Evolutionary conservation across 768 basidiomycete genomes (phyloP), one percentile per base, ranked within the genome.

Genomic region (Lentinula detonsa): DNA sequence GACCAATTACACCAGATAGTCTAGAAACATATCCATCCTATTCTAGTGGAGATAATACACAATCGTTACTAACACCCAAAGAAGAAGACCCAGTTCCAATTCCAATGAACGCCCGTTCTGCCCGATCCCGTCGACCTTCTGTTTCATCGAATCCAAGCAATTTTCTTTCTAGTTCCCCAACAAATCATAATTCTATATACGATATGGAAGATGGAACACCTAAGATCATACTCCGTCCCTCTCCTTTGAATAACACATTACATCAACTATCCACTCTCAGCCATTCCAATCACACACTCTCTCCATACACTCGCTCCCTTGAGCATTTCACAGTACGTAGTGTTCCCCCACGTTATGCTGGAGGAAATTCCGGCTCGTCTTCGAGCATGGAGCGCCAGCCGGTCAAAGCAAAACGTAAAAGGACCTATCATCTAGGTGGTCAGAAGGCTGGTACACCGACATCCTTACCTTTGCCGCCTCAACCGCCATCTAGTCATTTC

Each of bases 271-370:
- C 92, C 16, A 91, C 90, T 3, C 84, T 99, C 50, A 87, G 85
- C 18, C 81, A 88, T 65, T 94, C 93, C 1, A 93, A 97, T 68
- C 96, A 97, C 68, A 99, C 96, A 0, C 77, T 99, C 3, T 93
- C 91, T 0, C 96, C 95, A 0, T 98, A 96, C 72, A 97, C 95
- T 5, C 85, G 93, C 58, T 87, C 89, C 13, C 79, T 94, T 33
- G 88, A 90, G 62, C 94, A 97, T 72, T 95, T 96, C 71, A 93
- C 95, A 1, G 93, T 97, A 11, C 84, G 95, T 35, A 93, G 91
- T 61, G 91, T 88, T 23, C 94, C 93, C 0, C 90, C 87, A 18
- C 77, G 84, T 48, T 69, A 73, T 45, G 68, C 70, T 7, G 70
- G 72, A 61, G 66, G 72, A 49, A 70, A 73, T 16, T 70, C 67